Evolutionary conservation across 1,284 basidiomycete species (phyloP), one percentile per base, ranked within the genome.

Genomic region (Stygiomarasmius scandens): DNA sequence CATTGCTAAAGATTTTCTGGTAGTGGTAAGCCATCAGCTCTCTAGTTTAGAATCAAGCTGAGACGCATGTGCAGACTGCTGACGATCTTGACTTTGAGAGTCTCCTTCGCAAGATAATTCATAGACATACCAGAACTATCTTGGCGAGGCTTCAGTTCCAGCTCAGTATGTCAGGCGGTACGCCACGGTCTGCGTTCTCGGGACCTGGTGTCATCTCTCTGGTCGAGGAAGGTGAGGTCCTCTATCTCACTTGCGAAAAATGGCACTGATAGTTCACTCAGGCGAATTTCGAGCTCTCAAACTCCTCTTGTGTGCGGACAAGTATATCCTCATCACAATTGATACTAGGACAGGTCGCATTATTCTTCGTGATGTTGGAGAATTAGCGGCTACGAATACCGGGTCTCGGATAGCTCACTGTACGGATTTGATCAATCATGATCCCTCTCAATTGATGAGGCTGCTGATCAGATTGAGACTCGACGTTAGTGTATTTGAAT

Each of bases 321-420:
- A 92, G 65, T 73, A 86, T 19, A 84, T 89, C 27, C 75, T 88
- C 20, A 79, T 92, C 52, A 85, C 85, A 4, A 81, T 93, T 49
- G 90, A 93, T 63, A 71, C 83, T 1, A 78, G 90, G 61, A 91
- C 89, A 0, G 90, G 90, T 12, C 82, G 83, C 16, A 71, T 92
- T 60, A 85, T 78, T 57, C 74, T 92, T 43, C 79, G 84, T 11
- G 90, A 92, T 67, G 87, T 84, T 1, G 89, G 89, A 8, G 89
- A 90, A 64, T 79, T 93, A 24, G 85, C 89, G 2, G 85, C 86
- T 8, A 84, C 86, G 41, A 83, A 85, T n/a, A 80, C 85, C 48
- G 86, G 81, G 0, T 83, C 83, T 16, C 80, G 80, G 25, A 89
- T 90, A 66, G 72, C 78, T 6, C 62, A 70, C 2, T 69, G 85